Evolutionary conservation across 202 grass and related monocot genomes (phyloP).

Genomic region (Dendrocalamus latiflorus): DNA sequence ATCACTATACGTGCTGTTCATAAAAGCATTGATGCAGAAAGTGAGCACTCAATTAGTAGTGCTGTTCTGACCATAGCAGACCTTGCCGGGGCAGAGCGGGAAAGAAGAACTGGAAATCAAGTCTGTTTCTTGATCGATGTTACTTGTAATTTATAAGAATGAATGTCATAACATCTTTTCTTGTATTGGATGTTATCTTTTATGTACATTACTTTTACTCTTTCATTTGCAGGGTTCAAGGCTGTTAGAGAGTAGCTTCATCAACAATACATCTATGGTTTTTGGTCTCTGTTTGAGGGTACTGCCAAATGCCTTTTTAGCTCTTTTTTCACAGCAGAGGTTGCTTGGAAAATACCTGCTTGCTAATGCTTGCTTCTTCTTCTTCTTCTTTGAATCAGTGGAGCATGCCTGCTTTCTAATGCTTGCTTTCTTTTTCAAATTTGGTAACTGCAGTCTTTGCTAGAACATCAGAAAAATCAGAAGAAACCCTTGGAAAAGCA

Average conservation of each 20-base stretch:
- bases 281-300: conserved; percentile 83
- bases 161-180: not conserved
- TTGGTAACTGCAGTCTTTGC: conserved; percentile 58
- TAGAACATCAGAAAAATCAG: conserved; percentile 85
- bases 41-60: too few relatives aligned
- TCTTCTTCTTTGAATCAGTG: too few relatives aligned
- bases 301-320: conserved; percentile 23
- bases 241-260: conserved; percentile 80
- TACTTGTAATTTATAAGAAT: not conserved
- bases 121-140: conserved; percentile 35
- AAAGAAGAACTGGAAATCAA: conserved; percentile 78
- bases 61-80: too few relatives aligned
- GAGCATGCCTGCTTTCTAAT: conserved; percentile 2
- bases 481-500: conserved; percentile 82
- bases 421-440: conserved; percentile 24
- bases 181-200: not conserved
- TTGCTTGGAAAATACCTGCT: not conserved
- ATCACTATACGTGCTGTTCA: too few relatives aligned
- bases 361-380: too few relatives aligned
- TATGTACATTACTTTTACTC: not conserved
- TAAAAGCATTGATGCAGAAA: too few relatives aligned
- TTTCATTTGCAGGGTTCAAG: conserved; percentile 55
- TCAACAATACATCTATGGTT: conserved; percentile 96
- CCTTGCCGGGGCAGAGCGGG: too few relatives aligned
- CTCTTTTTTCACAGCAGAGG: not conserved